A percentile compares a stretch with the other conserved stretches of the same genome.
These are phyloP conservation scores for Suillus bovinus DNA, from an alignment of 768 basidiomycete genomes.

Conservation along the genomic window DNA sequence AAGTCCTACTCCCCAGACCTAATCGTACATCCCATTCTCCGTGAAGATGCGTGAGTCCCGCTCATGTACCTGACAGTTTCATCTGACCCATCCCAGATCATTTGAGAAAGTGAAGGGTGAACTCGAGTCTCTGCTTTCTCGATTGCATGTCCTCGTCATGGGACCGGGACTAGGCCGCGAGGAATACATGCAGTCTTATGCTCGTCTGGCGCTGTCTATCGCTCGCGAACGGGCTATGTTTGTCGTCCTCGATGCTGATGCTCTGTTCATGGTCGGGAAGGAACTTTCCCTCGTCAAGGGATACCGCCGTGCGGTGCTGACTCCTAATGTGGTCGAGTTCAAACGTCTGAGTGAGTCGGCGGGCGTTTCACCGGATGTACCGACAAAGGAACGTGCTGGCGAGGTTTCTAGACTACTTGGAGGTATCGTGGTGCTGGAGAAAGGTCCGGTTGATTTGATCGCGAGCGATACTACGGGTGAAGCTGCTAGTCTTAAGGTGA, in stretches of 20 bases:
- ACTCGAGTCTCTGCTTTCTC: slow-evolving; percentile 69
- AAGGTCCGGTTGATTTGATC: slow-evolving; percentile 82
- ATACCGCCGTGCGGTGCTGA: slow-evolving; percentile 85
- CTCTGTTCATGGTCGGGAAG: slow-evolving; percentile 78
- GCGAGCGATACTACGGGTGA: slow-evolving; percentile 71
- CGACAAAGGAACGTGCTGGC: slow-evolving; percentile 58
- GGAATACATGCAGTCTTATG: slow-evolving; percentile 84
- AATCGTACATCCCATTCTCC: slow-evolving; percentile 93
- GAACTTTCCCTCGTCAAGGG: slow-evolving; percentile 76
- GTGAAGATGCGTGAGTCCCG: slow-evolving; percentile 57
- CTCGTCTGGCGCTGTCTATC: slow-evolving; percentile 70
- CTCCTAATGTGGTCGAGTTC: slow-evolving; percentile 95
- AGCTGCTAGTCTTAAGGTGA: slow-evolving; percentile 45
- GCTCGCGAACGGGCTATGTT: slow-evolving; percentile 80
- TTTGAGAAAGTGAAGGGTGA: slow-evolving; percentile 47
- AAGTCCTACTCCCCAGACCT: slow-evolving; percentile 97
- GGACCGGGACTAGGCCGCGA: slow-evolving; percentile 95
- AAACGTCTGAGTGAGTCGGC: slow-evolving; percentile 75
- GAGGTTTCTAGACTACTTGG: slow-evolving; percentile 74
- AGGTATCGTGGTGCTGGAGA: slow-evolving; percentile 88
- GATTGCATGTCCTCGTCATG: slow-evolving; percentile 90
- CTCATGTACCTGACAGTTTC: neutral
- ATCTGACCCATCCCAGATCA: slow-evolving; percentile 37
- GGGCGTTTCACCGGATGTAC: slow-evolving; percentile 58
- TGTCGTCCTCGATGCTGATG: slow-evolving; percentile 94